Conservation (phyloP, 2,329 filamentous ascomycete genomes). For the Curvularia sp. region DNA sequence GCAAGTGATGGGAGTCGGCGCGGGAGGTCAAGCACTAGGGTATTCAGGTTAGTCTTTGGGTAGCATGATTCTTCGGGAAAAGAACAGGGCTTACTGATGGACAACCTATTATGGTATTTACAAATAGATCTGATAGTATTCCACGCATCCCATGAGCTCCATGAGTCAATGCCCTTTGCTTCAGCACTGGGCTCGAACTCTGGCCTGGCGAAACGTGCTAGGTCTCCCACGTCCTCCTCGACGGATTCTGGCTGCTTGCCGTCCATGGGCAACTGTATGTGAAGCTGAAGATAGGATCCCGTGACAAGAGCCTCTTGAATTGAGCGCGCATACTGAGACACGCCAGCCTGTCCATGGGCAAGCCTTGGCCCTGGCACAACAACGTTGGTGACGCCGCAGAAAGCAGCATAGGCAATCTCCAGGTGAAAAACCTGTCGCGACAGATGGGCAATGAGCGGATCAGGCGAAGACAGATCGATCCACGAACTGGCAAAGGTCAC, state of each 20-base stretch:
- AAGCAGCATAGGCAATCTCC: slow-evolving; percentile 93
- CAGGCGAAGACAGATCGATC: slow-evolving; percentile 86
- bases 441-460: slow-evolving; percentile 83
- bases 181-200: slow-evolving; percentile 48
- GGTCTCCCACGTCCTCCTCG: slow-evolving; percentile 59
- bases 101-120: slow-evolving; percentile 81
- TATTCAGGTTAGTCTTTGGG: neutral
- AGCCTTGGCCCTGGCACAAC: slow-evolving; percentile 79
- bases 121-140: slow-evolving; percentile 84
- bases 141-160: slow-evolving; percentile 92
- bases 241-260: slow-evolving; percentile 70
- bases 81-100: slow-evolving; percentile 73
- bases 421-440: slow-evolving; percentile 89
- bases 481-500: slow-evolving; percentile 85
- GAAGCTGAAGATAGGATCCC: slow-evolving; percentile 77
- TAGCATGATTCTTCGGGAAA: neutral
- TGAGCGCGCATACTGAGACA: slow-evolving; percentile 80
- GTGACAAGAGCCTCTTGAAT: slow-evolving; percentile 80
- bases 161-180: slow-evolving; percentile 66
- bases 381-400: slow-evolving; percentile 86
- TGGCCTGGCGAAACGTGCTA: slow-evolving; percentile 58
- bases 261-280: slow-evolving; percentile 85
- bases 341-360: slow-evolving; percentile 64
- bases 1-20: slow-evolving; percentile 64
- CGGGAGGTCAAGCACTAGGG: slow-evolving; percentile 62